A percentile compares a stretch with the other conserved stretches of the same genome.
Conservation (phyloP, 345 rosid genomes). For the Eucalyptus marginata region DNA sequence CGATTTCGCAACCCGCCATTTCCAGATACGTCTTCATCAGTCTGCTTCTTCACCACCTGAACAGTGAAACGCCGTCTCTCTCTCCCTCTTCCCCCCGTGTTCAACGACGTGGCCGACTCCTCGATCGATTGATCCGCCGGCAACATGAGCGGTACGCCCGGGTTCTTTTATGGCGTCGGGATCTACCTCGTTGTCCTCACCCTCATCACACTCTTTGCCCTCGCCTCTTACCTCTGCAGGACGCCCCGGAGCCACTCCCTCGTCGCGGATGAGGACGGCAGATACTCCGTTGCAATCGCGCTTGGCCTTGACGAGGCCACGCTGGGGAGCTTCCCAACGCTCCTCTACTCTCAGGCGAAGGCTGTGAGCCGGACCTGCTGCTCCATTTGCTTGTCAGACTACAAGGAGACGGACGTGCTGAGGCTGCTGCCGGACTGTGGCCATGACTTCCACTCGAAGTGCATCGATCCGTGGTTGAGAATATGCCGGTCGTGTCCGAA, state of each 20-base stretch:
- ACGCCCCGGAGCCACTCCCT: not conserved
- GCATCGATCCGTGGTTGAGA: not conserved
- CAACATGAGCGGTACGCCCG: not conserved
- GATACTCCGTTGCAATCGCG: not conserved
- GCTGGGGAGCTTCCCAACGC: not conserved
- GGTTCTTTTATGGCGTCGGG: not conserved
- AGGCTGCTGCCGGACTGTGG: not conserved
- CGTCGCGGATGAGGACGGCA: not conserved
- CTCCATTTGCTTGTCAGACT: not conserved
- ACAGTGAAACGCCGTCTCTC: not conserved
- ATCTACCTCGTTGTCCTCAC: not conserved
- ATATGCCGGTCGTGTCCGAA: not conserved
- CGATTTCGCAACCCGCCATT: not conserved
- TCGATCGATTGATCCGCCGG: not conserved
- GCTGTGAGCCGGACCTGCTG: not conserved
- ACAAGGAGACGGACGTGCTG: not conserved
- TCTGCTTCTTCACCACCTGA: not conserved
- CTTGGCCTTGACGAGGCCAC: not conserved
- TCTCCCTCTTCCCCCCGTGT: too few relatives aligned
- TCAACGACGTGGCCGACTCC: not conserved
- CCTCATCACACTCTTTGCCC: not conserved
- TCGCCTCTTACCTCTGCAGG: not conserved
- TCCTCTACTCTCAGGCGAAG: not conserved
- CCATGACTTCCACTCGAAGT: not conserved
- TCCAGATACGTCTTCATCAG: not conserved